phyloP scores from a whole-genome alignment of 1,284 basidiomycete species.

The Tylopilus sp. region DNA sequence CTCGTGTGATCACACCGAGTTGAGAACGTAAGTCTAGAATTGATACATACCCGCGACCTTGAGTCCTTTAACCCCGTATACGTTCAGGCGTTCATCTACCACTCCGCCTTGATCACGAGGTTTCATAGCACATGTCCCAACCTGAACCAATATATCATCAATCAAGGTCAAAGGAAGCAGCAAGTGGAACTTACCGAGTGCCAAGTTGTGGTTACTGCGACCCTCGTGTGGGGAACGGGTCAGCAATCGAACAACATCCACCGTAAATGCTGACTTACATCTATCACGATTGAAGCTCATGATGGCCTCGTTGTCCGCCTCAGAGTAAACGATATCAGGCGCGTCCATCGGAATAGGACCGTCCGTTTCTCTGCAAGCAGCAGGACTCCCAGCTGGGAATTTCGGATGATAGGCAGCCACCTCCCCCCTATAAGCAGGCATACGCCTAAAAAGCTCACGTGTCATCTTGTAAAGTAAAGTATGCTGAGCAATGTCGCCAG shows the following conservation, averaged over 20 bases:
- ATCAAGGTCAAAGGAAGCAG: not conserved
- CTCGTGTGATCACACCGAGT: not conserved
- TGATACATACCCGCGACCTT: constrained; percentile 40
- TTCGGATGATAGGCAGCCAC: constrained; percentile 55
- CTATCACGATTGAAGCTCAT: constrained; percentile 53
- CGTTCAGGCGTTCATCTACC: constrained; percentile 42
- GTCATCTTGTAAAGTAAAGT: constrained; percentile 46
- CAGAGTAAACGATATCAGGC: constrained; percentile 63
- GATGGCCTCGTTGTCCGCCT: constrained; percentile 66
- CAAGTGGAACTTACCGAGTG: constrained; percentile 59
- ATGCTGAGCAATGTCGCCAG: constrained; percentile 1
- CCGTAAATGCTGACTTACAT: constrained; percentile 32
- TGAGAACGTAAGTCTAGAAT: not conserved
- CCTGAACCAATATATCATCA: constrained; percentile 14
- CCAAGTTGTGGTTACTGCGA: constrained; percentile 60
- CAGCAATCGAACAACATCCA: not conserved
- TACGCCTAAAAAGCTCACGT: constrained; percentile 59
- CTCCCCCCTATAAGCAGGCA: constrained; percentile 69
- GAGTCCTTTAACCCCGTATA: constrained; percentile 41
- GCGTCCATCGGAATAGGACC: constrained; percentile 54
- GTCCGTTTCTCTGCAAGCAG: constrained; percentile 45
- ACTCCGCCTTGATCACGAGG: constrained; percentile 36
- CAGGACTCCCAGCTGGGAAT: constrained; percentile 60
- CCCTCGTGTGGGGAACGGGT: not conserved
- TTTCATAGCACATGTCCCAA: constrained; percentile 48